These are phyloP conservation scores for Ascoidea tarda DNA, from an alignment of 805 yeast species.

Conservation along the genomic window DNA sequence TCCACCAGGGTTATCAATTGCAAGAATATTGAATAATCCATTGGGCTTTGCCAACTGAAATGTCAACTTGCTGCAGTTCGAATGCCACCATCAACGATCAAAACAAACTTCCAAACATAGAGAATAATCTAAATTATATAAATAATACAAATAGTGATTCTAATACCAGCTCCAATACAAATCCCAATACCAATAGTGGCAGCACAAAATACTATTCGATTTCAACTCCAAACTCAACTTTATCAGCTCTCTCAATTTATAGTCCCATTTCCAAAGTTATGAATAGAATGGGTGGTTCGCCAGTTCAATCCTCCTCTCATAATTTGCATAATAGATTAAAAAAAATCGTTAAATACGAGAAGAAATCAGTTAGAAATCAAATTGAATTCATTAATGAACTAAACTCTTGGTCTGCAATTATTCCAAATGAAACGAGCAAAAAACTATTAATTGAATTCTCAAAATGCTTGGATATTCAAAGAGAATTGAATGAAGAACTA, in stretches of 20 bases:
- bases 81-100: no score
- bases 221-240: background rate
- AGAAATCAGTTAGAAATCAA: constrained; percentile 22
- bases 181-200: no score
- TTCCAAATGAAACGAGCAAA: constrained; percentile 26
- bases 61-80: no score
- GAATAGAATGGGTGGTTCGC: background rate
- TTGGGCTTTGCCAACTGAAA: no score
- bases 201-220: background rate
- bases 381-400: constrained; percentile 26
- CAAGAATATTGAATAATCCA: no score
- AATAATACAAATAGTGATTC: no score
- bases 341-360: constrained; percentile 25
- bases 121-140: no score
- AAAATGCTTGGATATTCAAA: constrained; percentile 23
- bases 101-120: no score
- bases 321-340: constrained; percentile 20
- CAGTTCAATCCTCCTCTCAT: constrained; percentile 12
- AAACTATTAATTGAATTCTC: constrained; percentile 25
- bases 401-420: constrained; percentile 24
- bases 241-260: background rate
- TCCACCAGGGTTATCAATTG: no score
- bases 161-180: no score
- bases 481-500: constrained; percentile 20
- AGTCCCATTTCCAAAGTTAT: background rate